Conservation (phyloP, 331 rosid species). For the Quercus tomentella region DNA sequence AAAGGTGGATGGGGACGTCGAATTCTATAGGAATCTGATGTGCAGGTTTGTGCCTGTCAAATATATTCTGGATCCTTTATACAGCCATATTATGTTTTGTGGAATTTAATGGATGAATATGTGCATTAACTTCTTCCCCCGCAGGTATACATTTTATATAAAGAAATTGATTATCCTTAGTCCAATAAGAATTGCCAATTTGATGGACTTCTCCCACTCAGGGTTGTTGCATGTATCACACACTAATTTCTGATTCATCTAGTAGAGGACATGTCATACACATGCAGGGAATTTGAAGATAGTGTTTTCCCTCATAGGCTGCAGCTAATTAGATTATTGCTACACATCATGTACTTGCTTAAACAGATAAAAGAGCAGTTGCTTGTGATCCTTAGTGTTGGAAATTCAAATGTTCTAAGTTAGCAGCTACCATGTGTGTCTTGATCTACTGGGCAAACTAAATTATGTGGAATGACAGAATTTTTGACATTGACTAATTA, state of each 20-base stretch:
- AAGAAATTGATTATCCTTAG: not conserved
- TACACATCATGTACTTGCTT: not conserved
- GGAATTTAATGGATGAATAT: not conserved
- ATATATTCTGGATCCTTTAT: not conserved
- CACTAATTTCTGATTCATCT: not conserved
- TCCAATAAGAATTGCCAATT: not conserved
- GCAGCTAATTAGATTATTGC: not conserved
- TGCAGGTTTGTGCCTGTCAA: conserved; percentile 57
- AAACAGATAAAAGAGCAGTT: not conserved
- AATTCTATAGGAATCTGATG: conserved; percentile 68
- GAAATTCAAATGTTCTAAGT: not conserved
- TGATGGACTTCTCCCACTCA: not conserved
- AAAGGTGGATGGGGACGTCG: conserved; percentile 58
- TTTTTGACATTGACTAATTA: not conserved
- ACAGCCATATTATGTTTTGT: not conserved
- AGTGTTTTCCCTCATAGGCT: not conserved
- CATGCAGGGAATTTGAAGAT: not conserved
- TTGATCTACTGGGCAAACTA: not conserved
- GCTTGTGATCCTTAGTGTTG: not conserved
- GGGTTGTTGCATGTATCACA: not conserved
- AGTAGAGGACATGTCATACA: not conserved
- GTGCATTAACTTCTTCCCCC: not conserved
- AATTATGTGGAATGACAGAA: not conserved
- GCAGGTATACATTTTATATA: not conserved
- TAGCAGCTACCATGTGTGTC: not conserved